Conservation (phyloP, 805 yeast species). For the Pichia ethanolica region DNA sequence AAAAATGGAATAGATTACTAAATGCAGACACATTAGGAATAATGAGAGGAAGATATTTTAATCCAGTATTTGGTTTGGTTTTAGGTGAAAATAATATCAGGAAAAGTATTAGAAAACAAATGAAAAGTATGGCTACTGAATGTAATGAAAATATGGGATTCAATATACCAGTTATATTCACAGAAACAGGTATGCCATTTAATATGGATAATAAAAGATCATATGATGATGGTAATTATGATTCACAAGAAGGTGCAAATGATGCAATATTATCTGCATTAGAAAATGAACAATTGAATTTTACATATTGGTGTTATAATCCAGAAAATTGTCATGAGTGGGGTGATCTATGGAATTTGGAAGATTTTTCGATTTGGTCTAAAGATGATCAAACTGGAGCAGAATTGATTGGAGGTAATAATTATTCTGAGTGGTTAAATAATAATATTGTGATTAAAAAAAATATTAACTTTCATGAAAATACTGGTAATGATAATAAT, state of each 20-base stretch:
- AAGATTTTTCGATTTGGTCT: slow-evolving; percentile 86
- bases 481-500: no score
- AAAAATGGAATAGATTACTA: slow-evolving; percentile 74
- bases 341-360: slow-evolving; percentile 94
- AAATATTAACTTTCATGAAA: neutral
- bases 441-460: slow-evolving; percentile 2
- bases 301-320: slow-evolving; percentile 83
- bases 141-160: slow-evolving; percentile 53
- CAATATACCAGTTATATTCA: slow-evolving; percentile 64
- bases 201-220: slow-evolving; percentile 85
- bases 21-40: slow-evolving; percentile 89
- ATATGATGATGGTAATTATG: slow-evolving; percentile 56
- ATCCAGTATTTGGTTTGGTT: slow-evolving; percentile 69
- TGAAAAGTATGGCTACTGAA: slow-evolving; percentile 60
- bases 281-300: slow-evolving; percentile 65
- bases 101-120: slow-evolving; percentile 61
- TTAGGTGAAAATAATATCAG: slow-evolving; percentile 78
- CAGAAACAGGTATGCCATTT: slow-evolving; percentile 97
- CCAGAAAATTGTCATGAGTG: slow-evolving; percentile 64
- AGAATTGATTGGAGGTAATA: neutral
- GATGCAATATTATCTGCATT: slow-evolving; percentile 78
- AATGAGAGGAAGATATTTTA: slow-evolving; percentile 65
- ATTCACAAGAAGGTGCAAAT: slow-evolving; percentile 70
- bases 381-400: slow-evolving; percentile 39
- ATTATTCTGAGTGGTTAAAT: slow-evolving; percentile 12